Percentiles rank a stretch among this genome's conserved stretches.
phyloP scores from a whole-genome alignment of 225 moss, liverwort and hornwort genomes.

The Sphagnum tenellum region DNA sequence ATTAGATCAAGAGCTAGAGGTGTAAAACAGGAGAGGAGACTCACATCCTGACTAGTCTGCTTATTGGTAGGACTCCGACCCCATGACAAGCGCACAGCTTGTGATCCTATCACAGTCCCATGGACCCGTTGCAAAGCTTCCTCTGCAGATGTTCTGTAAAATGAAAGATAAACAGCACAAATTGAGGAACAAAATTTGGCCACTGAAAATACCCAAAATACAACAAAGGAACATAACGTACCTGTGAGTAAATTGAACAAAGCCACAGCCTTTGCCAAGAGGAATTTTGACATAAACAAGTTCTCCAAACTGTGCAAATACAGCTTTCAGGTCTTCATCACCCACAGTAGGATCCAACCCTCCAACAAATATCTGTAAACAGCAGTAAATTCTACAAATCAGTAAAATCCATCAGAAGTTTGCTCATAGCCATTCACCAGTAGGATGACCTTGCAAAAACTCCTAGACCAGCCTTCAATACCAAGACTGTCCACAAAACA shows the following conservation, averaged over 20 bases:
- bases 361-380: constrained; percentile 87
- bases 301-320: constrained; percentile 95
- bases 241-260: constrained; percentile 99
- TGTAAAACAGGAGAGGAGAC: constrained; percentile 4
- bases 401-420: no score
- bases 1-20: neutral
- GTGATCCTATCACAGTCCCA: constrained; percentile 94
- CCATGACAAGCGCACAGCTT: constrained; percentile 98
- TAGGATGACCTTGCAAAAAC: no score
- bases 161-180: no score
- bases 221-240: constrained; percentile 5
- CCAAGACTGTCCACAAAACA: no score
- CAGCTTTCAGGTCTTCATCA: constrained; percentile 87
- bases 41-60: constrained; percentile 67
- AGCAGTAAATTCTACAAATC: neutral
- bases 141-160: constrained; percentile 84
- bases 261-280: constrained; percentile 93
- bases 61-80: constrained; percentile 98
- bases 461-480: no score
- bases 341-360: constrained; percentile 91
- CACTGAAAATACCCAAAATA: no score
- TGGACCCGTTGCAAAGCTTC: constrained; percentile 95
- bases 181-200: no score
- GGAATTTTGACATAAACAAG: constrained; percentile 98
- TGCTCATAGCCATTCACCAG: no score